These are phyloP conservation scores for Neckera pumila DNA, from an alignment of 225 moss, liverwort and hornwort species.

Conservation along the genomic window DNA sequence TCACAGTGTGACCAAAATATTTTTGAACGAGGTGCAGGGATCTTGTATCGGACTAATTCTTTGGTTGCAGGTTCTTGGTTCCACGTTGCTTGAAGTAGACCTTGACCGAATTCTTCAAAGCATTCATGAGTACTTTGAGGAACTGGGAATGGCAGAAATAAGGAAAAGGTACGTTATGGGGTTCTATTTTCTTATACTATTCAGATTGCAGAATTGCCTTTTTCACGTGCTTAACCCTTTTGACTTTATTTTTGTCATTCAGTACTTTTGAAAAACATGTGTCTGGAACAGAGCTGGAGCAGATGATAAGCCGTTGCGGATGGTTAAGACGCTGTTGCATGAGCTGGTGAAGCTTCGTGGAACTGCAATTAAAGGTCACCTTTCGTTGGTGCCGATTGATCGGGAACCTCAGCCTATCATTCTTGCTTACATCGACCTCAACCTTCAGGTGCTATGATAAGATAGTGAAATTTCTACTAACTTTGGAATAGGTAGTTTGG, in stretches of 20 bases:
- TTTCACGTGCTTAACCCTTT: neutral
- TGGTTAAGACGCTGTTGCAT: slow-evolving; percentile 97
- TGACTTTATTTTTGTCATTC: neutral
- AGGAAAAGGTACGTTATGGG: slow-evolving; percentile 42
- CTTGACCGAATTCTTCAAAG: slow-evolving; percentile 91
- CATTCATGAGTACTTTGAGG: slow-evolving; percentile 91
- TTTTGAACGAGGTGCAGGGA: neutral
- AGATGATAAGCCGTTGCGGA: slow-evolving; percentile 93
- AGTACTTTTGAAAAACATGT: neutral
- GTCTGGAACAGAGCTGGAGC: slow-evolving; percentile 73
- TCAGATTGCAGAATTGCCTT: neutral
- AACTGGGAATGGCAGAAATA: slow-evolving; percentile 94
- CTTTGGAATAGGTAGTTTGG: neutral
- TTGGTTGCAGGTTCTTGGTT: slow-evolving; percentile 65
- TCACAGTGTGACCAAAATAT: neutral
- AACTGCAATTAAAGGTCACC: slow-evolving; percentile 90
- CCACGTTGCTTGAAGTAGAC: slow-evolving; percentile 89
- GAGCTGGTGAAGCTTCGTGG: slow-evolving; percentile 94
- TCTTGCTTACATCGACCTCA: slow-evolving; percentile 97
- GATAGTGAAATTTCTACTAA: neutral
- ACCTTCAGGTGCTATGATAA: slow-evolving; percentile 56
- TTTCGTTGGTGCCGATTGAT: slow-evolving; percentile 97
- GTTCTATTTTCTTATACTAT: neutral
- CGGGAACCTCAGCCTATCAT: slow-evolving; percentile 95
- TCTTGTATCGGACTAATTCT: neutral